Evolutionary conservation across 2,329 filamentous ascomycete species (phyloP), one percentile per base, ranked within the genome.

Genomic region (Penicillium oxalicum): DNA sequence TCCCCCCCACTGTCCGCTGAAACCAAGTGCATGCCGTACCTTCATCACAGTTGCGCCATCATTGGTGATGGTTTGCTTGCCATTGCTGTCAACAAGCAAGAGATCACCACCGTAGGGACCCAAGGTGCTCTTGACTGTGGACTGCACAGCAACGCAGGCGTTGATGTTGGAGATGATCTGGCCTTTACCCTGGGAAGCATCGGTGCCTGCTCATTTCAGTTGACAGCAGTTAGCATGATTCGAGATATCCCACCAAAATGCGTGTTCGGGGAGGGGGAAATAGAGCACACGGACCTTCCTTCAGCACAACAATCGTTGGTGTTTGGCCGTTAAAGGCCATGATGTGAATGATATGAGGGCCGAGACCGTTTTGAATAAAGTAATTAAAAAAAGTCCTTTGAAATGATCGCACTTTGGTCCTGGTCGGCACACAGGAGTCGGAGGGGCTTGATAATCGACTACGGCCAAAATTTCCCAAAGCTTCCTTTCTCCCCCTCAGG

Each of bases 41-140:
- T 96, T 97, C 93, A 98, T 98, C 53, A 97, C 93, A 44, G 93
- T 98, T 42, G 93, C 93, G 67, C 93, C 93, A 76, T 98, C 93
- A 74, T 98, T 98, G 62, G 93, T 98, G 69, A 98, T 97, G 47
- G 93, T 98, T 76, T 96, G 90, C 71, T 76, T 85, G 70, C 93
- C 93, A 78, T 96, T 96, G 71, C 84, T 85, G 73, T 97, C 93
- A 48, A 97, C 91, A 74, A 98, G 85, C 70, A 98, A 79, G 69
- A 97, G 76, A 74, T 98, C 93, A 65, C 93, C 93, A 68, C 93
- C 93, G 74, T 97, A 98, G 32, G 93, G 93, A 36, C 93, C 93
- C 33, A 98, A 80, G 18, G 93, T 98, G 64, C 87, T 88, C 77
- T 95, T 94, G 76, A 98, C 91, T 51, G 91, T 97, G 44, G 85